Conservation (phyloP, 179 eudicot species). For the Monotropa hypopitys region DNA sequence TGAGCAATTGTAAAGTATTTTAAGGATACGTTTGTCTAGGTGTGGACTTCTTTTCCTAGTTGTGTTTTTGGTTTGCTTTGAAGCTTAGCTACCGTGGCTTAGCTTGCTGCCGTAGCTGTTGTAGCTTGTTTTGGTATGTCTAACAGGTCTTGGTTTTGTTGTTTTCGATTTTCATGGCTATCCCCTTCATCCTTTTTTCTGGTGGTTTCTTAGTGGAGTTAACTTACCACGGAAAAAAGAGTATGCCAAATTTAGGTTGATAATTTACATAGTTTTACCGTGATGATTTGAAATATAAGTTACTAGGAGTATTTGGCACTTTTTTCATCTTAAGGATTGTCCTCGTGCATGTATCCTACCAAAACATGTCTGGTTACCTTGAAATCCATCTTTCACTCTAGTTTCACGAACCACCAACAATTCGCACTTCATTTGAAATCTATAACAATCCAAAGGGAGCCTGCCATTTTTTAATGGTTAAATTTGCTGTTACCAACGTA, state of each 20-base stretch:
- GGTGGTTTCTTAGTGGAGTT: too few species aligned
- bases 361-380: neutral
- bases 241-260: neutral
- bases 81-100: too few species aligned
- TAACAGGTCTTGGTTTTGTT: neutral
- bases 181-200: too few species aligned
- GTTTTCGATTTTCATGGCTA: too few species aligned
- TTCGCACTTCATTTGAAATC: neutral
- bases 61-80: too few species aligned
- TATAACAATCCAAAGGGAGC: neutral
- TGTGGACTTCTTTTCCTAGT: neutral
- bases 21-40: neutral
- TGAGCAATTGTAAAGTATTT: neutral
- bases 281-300: neutral
- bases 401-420: neutral
- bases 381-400: neutral
- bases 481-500: neutral
- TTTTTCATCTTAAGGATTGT: neutral
- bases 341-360: neutral
- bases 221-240: neutral
- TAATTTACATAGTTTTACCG: neutral
- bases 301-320: neutral
- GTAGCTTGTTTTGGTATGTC: too few species aligned
- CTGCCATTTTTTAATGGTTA: neutral
- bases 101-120: too few species aligned